phyloP scores from a whole-genome alignment of 2,329 filamentous ascomycete genomes.

The Arthroderma uncinatum region DNA sequence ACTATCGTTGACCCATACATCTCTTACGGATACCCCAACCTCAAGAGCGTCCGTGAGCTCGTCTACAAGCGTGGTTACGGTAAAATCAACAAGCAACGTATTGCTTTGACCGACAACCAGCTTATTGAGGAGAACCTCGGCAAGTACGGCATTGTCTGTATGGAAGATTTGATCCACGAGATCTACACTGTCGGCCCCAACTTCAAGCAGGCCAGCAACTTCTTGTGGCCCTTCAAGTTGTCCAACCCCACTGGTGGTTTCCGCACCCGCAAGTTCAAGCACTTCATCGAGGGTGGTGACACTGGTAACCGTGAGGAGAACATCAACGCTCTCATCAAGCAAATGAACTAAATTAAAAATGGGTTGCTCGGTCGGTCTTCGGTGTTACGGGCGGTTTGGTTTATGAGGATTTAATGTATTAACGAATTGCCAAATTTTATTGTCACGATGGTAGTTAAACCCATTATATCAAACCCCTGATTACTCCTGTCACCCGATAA shows the following conservation, averaged over 20 bases:
- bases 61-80: slow-evolving; percentile 99
- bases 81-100: slow-evolving; percentile 96
- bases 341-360: slow-evolving; percentile 73
- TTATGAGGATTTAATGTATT: slow-evolving; percentile 7
- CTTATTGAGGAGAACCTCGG: slow-evolving; percentile 94
- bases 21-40: slow-evolving; percentile 98
- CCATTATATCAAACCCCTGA: slow-evolving; percentile 5
- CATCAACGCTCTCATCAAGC: slow-evolving; percentile 91
- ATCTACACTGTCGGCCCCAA: slow-evolving; percentile 98
- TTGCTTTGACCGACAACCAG: slow-evolving; percentile 92
- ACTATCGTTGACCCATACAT: slow-evolving; percentile 98
- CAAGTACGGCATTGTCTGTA: slow-evolving; percentile 98
- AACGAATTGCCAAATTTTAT: slow-evolving; percentile 4
- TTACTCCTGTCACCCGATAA: neutral
- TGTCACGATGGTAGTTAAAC: neutral
- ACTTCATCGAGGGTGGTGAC: slow-evolving; percentile 98
- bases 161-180: slow-evolving; percentile 99
- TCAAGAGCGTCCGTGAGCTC: slow-evolving; percentile 97
- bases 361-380: neutral
- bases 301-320: slow-evolving; percentile 96
- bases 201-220: slow-evolving; percentile 99
- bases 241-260: slow-evolving; percentile 97
- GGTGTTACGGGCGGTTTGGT: slow-evolving; percentile 6
- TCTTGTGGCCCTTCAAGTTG: slow-evolving; percentile 99
- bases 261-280: slow-evolving; percentile 94